Conservation (phyloP, 768 basidiomycete genomes). For the Hypholoma sublateritium region DNA sequence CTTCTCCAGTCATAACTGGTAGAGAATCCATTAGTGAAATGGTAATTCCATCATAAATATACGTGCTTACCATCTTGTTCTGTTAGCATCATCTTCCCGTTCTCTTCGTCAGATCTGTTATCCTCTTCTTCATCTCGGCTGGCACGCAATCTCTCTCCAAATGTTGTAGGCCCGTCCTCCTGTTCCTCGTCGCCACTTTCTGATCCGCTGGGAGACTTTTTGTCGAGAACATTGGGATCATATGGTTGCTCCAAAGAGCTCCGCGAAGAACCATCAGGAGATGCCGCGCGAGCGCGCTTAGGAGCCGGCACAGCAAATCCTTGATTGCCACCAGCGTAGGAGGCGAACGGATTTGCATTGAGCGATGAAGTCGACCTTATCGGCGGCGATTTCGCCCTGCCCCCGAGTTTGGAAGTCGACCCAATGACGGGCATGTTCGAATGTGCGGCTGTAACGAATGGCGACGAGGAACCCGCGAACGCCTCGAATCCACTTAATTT, state of each 20-base stretch:
- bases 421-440: conserved; percentile 57
- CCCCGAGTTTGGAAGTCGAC: conserved; percentile 35
- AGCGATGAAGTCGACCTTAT: conserved; percentile 40
- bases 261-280: conserved; percentile 43
- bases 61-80: conserved; percentile 65
- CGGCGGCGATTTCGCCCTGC: conserved; percentile 56
- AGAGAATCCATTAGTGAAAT: conserved; percentile 5
- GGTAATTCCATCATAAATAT: not conserved
- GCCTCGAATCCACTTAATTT: conserved; percentile 60
- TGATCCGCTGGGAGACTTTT: conserved; percentile 24
- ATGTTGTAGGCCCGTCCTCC: conserved; percentile 41
- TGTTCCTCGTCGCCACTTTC: conserved; percentile 50
- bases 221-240: conserved; percentile 15
- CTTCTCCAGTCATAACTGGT: conserved; percentile 82
- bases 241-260: conserved; percentile 44
- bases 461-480: conserved; percentile 50
- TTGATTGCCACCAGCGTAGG: conserved; percentile 55
- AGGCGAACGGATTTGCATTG: conserved; percentile 55
- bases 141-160: conserved; percentile 69
- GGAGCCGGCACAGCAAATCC: conserved; percentile 49
- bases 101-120: conserved; percentile 46
- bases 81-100: conserved; percentile 47
- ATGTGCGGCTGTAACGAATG: conserved; percentile 46
- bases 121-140: conserved; percentile 60
- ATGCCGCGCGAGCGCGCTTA: conserved; percentile 56